A percentile compares a stretch with the other conserved stretches of the same genome.
Evolutionary conservation across 148 eudicot species (phyloP).

Genomic region (Pouteria glomerata): DNA sequence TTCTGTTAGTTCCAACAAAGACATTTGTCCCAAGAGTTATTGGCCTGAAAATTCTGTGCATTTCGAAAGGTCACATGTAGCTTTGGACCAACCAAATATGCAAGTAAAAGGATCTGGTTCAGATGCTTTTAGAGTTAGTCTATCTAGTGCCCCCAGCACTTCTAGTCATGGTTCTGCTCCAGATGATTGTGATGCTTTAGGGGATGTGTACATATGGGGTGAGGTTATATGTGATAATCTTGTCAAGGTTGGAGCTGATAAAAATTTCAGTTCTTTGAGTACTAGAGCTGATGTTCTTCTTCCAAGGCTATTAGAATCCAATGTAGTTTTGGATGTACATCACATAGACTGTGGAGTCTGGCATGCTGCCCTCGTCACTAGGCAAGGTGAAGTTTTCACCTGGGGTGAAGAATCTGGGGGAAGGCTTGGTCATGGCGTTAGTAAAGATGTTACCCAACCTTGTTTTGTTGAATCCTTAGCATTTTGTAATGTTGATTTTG

Average conservation of each 20-base stretch:
- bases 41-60: slow-evolving; percentile 37
- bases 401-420: slow-evolving; percentile 99
- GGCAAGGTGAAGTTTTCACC: slow-evolving; percentile 89
- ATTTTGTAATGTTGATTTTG: slow-evolving; percentile 63
- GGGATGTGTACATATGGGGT: slow-evolving; percentile 97
- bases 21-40: slow-evolving; percentile 52
- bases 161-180: slow-evolving; percentile 93
- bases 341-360: slow-evolving; percentile 83
- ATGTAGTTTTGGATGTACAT: slow-evolving; percentile 80
- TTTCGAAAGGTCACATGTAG: slow-evolving; percentile 65
- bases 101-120: slow-evolving; percentile 73
- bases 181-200: slow-evolving; percentile 91
- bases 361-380: slow-evolving; percentile 82
- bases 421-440: slow-evolving; percentile 90
- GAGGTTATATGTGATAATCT: slow-evolving; percentile 70
- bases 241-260: slow-evolving; percentile 45
- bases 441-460: slow-evolving; percentile 72
- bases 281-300: slow-evolving; percentile 68
- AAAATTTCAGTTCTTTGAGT: slow-evolving; percentile 32
- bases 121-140: slow-evolving; percentile 84
- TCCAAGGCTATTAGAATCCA: slow-evolving; percentile 79
- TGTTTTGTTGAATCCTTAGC: slow-evolving; percentile 69
- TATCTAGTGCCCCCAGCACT: slow-evolving; percentile 93
- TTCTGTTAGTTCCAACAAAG: slow-evolving; percentile 42
- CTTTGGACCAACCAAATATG: slow-evolving; percentile 75